phyloP scores from a whole-genome alignment of 169 alveolate species.

The Cyclospora cayetanensis region DNA sequence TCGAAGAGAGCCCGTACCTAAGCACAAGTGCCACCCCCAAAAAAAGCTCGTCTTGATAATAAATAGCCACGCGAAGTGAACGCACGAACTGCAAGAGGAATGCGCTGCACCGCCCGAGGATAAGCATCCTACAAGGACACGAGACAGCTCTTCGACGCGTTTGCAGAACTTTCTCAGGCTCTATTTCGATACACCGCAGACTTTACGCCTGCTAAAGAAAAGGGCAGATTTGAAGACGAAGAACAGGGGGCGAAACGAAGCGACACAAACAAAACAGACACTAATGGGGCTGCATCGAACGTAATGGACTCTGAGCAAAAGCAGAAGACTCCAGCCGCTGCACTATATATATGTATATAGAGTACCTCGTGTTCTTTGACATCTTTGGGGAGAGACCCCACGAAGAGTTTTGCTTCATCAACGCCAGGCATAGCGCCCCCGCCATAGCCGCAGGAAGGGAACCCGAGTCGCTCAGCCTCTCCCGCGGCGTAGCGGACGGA shows the following conservation, averaged over 20 bases:
- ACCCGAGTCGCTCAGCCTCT: slow-evolving; percentile 87
- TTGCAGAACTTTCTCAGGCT: too few species aligned
- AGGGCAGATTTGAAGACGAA: too few species aligned
- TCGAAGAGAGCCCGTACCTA: slow-evolving; percentile 80
- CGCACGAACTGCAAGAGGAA: neutral
- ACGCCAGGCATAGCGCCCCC: slow-evolving; percentile 85
- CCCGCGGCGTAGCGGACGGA: slow-evolving; percentile 90
- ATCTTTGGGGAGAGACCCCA: slow-evolving; percentile 89
- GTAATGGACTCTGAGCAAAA: too few species aligned
- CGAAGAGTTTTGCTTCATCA: slow-evolving; percentile 89
- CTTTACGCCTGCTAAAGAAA: too few species aligned
- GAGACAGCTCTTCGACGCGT: too few species aligned
- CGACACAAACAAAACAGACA: too few species aligned
- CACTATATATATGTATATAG: neutral
- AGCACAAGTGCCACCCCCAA: neutral
- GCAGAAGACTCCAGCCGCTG: too few species aligned
- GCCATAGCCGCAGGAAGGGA: slow-evolving; percentile 61
- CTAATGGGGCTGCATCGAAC: too few species aligned
- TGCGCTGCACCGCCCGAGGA: too few species aligned
- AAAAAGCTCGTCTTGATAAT: neutral
- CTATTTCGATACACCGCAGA: too few species aligned
- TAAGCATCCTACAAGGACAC: too few species aligned
- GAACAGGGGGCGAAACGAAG: too few species aligned
- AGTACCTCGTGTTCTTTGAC: slow-evolving; percentile 82
- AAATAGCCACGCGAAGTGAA: neutral